These are phyloP conservation scores for Syzygium aromaticum DNA, from an alignment of 345 rosid genomes.

Conservation along the genomic window DNA sequence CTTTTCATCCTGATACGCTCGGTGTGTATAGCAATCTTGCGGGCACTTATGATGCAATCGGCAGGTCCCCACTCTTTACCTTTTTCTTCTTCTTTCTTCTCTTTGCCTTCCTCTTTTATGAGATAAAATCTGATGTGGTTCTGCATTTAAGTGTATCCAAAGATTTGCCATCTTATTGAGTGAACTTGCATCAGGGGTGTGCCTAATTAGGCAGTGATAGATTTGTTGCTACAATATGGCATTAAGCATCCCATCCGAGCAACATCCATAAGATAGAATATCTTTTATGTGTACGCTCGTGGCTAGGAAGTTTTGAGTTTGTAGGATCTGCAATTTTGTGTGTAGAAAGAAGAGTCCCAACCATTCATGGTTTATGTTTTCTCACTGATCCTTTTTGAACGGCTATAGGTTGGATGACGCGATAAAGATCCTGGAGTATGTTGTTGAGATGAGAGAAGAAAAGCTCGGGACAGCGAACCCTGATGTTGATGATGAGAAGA, in stretches of 20 bases:
- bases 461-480: constrained; percentile 90
- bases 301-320: background rate
- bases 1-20: constrained; percentile 80
- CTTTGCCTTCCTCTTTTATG: background rate
- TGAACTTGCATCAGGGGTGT: background rate
- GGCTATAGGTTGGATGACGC: constrained; percentile 76
- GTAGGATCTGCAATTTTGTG: background rate
- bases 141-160: background rate
- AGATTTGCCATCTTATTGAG: background rate
- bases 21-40: constrained; percentile 92
- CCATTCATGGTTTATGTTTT: background rate
- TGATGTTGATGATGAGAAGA: constrained; percentile 86
- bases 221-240: background rate
- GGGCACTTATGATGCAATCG: constrained; percentile 87
- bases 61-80: constrained; percentile 42
- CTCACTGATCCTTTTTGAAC: background rate
- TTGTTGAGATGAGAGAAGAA: constrained; percentile 74
- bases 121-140: background rate
- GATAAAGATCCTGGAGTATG: constrained; percentile 54
- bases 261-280: background rate
- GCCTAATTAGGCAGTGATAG: background rate
- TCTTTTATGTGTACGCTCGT: background rate
- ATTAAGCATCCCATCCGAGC: background rate
- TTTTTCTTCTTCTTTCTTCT: background rate
- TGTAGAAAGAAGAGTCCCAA: background rate